Percentiles rank a stretch among this genome's conserved stretches.
Evolutionary conservation across 305 asterid species (phyloP).

Genomic region (Nicotiana rustica): DNA sequence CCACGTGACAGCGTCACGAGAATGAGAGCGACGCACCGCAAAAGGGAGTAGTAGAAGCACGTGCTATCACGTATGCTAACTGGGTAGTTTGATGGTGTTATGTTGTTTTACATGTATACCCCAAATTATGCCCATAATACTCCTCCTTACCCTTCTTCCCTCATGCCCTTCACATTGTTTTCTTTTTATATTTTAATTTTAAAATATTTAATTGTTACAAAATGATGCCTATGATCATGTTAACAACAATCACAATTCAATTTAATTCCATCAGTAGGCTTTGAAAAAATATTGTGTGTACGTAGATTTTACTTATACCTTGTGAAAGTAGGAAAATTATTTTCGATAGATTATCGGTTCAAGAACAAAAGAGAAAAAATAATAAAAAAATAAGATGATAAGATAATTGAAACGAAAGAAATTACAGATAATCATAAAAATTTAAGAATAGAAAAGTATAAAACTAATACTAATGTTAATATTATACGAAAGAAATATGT

Average conservation of each 20-base stretch:
- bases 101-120: conserved; percentile 6
- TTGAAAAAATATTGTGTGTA: too few relatives aligned
- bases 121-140: background rate
- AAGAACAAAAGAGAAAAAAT: too few relatives aligned
- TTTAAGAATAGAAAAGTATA: too few relatives aligned
- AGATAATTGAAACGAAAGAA: too few relatives aligned
- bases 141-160: background rate
- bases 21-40: conserved; percentile 55
- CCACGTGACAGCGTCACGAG: conserved; percentile 49
- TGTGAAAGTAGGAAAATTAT: fast-evolving
- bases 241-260: too few relatives aligned
- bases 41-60: conserved; percentile 38
- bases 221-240: too few relatives aligned
- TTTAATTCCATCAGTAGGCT: too few relatives aligned
- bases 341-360: too few relatives aligned
- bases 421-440: too few relatives aligned
- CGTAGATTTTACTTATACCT: fast-evolving
- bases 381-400: too few relatives aligned
- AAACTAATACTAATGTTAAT: too few relatives aligned
- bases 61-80: conserved; percentile 43
- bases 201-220: background rate
- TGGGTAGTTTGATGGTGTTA: conserved; percentile 9
- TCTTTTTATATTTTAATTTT: background rate
- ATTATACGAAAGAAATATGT: too few relatives aligned
- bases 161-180: background rate